Evolutionary conservation across 768 basidiomycete species (phyloP).

Genomic region (Amanita molliuscula): DNA sequence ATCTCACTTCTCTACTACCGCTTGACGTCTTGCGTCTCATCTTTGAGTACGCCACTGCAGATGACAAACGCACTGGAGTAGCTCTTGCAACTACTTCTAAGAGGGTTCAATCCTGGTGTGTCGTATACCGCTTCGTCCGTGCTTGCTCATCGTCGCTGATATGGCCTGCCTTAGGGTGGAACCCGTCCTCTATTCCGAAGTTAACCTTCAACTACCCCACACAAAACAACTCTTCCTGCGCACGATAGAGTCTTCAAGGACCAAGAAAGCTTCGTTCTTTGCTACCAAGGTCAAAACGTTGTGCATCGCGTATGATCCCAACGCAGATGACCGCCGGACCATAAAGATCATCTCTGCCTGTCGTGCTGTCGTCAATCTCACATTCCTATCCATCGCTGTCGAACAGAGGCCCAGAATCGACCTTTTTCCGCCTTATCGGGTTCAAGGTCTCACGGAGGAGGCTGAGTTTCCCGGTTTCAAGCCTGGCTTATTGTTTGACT

Average conservation of each 20-base stretch:
- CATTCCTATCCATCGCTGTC: conserved; percentile 24
- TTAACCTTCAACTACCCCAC: conserved; percentile 21
- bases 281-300: conserved; percentile 25
- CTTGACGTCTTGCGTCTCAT: conserved; percentile 26
- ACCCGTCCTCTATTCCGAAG: conserved; percentile 23
- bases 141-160: neutral
- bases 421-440: neutral
- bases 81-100: conserved; percentile 21
- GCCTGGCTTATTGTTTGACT: neutral
- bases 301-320: conserved; percentile 24
- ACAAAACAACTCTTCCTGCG: conserved; percentile 25
- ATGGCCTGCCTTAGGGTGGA: conserved; percentile 19
- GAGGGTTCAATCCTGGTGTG: conserved; percentile 23
- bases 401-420: conserved; percentile 1
- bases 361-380: conserved; percentile 21
- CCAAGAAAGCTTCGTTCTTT: conserved; percentile 23
- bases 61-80: conserved; percentile 21
- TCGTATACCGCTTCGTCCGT: neutral
- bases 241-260: conserved; percentile 23
- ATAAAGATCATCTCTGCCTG: conserved; percentile 24
- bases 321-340: conserved; percentile 15
- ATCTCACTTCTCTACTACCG: conserved; percentile 16
- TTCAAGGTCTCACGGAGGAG: neutral
- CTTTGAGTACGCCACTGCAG: conserved; percentile 21
- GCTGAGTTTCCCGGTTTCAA: neutral